Conservation (phyloP, 2,329 filamentous ascomycete species). For the Colletotrichum abscissum region DNA sequence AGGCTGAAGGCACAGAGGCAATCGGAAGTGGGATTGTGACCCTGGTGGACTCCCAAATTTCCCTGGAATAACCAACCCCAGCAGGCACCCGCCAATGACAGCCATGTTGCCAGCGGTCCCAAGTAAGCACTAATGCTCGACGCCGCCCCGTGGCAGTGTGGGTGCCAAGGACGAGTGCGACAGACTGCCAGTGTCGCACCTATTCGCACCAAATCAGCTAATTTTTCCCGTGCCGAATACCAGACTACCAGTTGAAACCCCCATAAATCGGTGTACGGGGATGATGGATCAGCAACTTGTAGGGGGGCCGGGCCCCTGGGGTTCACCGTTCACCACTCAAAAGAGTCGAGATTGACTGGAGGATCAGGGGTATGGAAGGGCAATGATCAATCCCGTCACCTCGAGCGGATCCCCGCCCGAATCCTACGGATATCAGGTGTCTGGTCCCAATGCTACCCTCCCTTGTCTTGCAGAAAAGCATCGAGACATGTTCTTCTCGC, state of each 20-base stretch:
- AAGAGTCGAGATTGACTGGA: background rate
- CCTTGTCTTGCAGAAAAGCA: background rate
- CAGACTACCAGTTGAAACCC: background rate
- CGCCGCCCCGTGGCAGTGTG: constrained; percentile 17
- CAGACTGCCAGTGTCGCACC: background rate
- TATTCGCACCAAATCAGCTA: background rate
- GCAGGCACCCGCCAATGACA: constrained; percentile 12
- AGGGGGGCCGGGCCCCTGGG: too few relatives aligned
- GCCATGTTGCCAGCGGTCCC: background rate
- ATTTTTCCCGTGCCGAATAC: background rate
- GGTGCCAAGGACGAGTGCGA: constrained; percentile 7
- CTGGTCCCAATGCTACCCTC: constrained; percentile 10
- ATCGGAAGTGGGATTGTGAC: background rate
- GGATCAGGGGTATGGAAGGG: constrained; percentile 1
- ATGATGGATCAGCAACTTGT: constrained; percentile 7
- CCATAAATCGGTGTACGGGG: constrained; percentile 1
- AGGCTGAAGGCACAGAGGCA: constrained; percentile 10
- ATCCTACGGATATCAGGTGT: background rate
- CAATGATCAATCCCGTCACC: background rate
- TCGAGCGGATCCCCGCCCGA: constrained; percentile 13
- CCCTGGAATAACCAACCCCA: constrained; percentile 2
- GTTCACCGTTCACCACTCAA: background rate
- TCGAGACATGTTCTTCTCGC: background rate
- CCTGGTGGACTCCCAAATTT: constrained; percentile 9
- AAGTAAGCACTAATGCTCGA: constrained; percentile 26